A percentile compares a stretch with the other conserved stretches of the same genome.
Conservation (phyloP, 805 yeast species). For the Lipomyces starkeyi region DNA sequence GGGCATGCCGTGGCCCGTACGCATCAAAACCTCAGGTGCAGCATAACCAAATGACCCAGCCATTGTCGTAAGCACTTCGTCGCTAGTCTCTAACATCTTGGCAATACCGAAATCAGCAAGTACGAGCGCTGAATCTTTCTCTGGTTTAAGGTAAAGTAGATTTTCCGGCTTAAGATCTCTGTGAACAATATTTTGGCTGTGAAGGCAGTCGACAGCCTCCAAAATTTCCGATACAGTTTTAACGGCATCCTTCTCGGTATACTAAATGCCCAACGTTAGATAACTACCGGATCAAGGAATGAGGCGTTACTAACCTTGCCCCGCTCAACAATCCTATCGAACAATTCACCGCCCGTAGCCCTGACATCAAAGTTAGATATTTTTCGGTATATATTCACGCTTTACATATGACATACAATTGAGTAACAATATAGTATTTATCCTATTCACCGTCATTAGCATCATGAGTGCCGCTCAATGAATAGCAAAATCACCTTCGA, state of each 20-base stretch:
- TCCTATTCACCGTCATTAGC: constrained; percentile 49
- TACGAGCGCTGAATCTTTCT: constrained; percentile 73
- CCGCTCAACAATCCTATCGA: constrained; percentile 78
- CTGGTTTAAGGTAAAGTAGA: constrained; percentile 69
- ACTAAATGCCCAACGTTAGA: constrained; percentile 48
- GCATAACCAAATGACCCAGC: constrained; percentile 97
- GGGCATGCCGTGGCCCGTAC: constrained; percentile 89
- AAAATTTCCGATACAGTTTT: constrained; percentile 73
- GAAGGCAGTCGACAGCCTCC: constrained; percentile 80
- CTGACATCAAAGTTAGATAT: constrained; percentile 2
- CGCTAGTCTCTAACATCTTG: constrained; percentile 64
- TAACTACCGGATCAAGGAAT: background rate
- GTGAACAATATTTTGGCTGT: constrained; percentile 79
- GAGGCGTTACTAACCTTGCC: constrained; percentile 51
- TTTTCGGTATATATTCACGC: background rate
- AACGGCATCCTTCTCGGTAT: constrained; percentile 89
- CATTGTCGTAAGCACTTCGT: constrained; percentile 67
- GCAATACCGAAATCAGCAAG: constrained; percentile 98
- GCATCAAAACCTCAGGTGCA: constrained; percentile 89
- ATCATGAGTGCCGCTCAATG: constrained; percentile 66
- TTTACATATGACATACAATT: constrained; percentile 49
- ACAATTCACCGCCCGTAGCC: constrained; percentile 95
- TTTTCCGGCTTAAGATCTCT: constrained; percentile 96
- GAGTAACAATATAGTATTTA: constrained; percentile 91
- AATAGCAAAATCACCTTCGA: constrained; percentile 59